phyloP scores from a whole-genome alignment of 176 grass and related monocot species.

The Oryza meridionalis region DNA sequence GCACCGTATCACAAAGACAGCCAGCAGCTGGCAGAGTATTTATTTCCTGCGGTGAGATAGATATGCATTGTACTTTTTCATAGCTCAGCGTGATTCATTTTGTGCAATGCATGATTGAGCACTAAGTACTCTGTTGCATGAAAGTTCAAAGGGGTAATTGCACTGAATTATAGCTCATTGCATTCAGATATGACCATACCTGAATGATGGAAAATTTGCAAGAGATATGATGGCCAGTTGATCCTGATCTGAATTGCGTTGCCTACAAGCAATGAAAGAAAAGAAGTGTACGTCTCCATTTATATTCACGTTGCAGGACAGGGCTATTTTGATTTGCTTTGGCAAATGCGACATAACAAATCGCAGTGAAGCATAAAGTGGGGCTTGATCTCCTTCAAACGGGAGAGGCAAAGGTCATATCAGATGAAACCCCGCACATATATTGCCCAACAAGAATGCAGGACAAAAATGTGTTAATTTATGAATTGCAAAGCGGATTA shows the following conservation, averaged over 20 bases:
- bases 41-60: slow-evolving; percentile 35
- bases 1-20: not conserved
- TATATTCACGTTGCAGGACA: slow-evolving; percentile 23
- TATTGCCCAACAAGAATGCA: not conserved
- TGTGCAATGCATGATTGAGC: not conserved
- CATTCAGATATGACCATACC: slow-evolving; percentile 21
- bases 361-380: not conserved
- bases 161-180: not conserved
- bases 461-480: not conserved
- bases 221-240: slow-evolving; percentile 1
- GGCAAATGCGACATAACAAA: not conserved
- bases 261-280: slow-evolving; percentile 33
- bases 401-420: not conserved
- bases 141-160: slow-evolving; percentile 5
- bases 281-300: not conserved
- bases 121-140: not conserved
- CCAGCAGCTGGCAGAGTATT: not conserved
- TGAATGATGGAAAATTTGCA: not conserved
- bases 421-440: not conserved
- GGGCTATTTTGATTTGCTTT: not conserved
- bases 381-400: not conserved
- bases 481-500: too few relatives aligned
- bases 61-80: not conserved
- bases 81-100: slow-evolving; percentile 15
- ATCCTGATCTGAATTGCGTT: slow-evolving; percentile 15